These are phyloP conservation scores for Clitocybe nebularis DNA, from an alignment of 1,284 basidiomycete genomes.

Conservation along the genomic window DNA sequence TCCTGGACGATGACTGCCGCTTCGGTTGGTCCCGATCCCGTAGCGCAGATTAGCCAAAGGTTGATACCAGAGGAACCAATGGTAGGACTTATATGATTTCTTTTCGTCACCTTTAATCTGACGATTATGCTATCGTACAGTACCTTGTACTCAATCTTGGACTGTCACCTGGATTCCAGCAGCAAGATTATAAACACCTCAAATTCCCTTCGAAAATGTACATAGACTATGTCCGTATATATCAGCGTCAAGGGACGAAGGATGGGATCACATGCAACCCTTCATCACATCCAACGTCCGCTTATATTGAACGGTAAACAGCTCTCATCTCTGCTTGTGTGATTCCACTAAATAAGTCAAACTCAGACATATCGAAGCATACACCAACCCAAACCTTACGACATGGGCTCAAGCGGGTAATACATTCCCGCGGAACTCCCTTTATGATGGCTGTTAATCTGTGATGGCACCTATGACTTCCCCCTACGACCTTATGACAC, in stretches of 20 bases:
- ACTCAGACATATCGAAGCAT: constrained; percentile 61
- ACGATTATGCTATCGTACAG: constrained; percentile 30
- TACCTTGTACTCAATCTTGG: constrained; percentile 75
- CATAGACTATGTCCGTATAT: constrained; percentile 76
- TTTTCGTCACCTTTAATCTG: neutral
- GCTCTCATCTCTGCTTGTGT: constrained; percentile 14
- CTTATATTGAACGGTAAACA: constrained; percentile 52
- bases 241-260: constrained; percentile 60
- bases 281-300: constrained; percentile 52
- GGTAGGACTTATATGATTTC: constrained; percentile 26
- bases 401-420: constrained; percentile 70
- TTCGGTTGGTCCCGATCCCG: constrained; percentile 57
- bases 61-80: constrained; percentile 72
- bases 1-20: constrained; percentile 66
- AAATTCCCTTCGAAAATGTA: constrained; percentile 69
- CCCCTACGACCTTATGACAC: constrained; percentile 8
- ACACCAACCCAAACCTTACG: constrained; percentile 69
- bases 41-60: constrained; percentile 51
- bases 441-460: constrained; percentile 49
- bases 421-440: constrained; percentile 64
- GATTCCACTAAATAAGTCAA: constrained; percentile 4
- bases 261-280: constrained; percentile 65
- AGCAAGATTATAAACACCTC: constrained; percentile 61
- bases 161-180: constrained; percentile 66
- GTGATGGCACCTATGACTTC: neutral